phyloP scores from a whole-genome alignment of 768 basidiomycete species.

The Mycena capillaripes region DNA sequence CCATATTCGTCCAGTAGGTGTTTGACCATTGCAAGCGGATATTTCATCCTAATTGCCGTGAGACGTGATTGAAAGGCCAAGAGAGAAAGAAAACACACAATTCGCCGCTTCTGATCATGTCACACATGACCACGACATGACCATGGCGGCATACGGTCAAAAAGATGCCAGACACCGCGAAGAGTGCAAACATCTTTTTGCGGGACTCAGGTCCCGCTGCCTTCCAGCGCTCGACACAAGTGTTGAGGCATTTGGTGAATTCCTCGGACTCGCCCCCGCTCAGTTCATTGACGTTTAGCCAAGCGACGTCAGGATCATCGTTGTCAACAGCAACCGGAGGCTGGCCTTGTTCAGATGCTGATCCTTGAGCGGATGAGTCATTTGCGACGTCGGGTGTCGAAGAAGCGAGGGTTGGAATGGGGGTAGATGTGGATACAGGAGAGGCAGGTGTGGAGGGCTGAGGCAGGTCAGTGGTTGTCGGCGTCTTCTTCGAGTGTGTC shows the following conservation, averaged over 20 bases:
- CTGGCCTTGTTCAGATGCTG: background rate
- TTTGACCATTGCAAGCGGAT: slow-evolving; percentile 43
- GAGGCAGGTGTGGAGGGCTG: too few relatives aligned
- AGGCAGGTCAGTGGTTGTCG: background rate
- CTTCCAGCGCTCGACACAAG: slow-evolving; percentile 41
- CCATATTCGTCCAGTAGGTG: slow-evolving; percentile 37
- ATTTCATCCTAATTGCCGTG: slow-evolving; percentile 44
- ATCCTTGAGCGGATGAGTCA: background rate
- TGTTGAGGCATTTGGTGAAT: too few relatives aligned
- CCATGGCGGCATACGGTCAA: too few relatives aligned
- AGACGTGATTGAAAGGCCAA: background rate
- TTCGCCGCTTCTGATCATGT: slow-evolving; percentile 47
- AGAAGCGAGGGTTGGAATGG: too few relatives aligned
- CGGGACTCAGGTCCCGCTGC: slow-evolving; percentile 34
- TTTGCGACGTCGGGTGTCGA: too few relatives aligned
- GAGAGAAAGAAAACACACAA: slow-evolving; percentile 33
- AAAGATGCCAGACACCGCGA: slow-evolving; percentile 44
- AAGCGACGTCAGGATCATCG: slow-evolving; percentile 28
- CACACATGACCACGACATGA: slow-evolving; percentile 40
- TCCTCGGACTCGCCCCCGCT: slow-evolving; percentile 32
- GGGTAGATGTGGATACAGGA: too few relatives aligned
- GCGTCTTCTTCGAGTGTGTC: slow-evolving; percentile 1
- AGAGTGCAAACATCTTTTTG: slow-evolving; percentile 42
- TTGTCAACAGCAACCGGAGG: background rate
- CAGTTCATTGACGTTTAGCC: slow-evolving; percentile 38